Evolutionary conservation across 2,329 filamentous ascomycete species (phyloP).

Genomic region (Aspergillus fijiensis): DNA sequence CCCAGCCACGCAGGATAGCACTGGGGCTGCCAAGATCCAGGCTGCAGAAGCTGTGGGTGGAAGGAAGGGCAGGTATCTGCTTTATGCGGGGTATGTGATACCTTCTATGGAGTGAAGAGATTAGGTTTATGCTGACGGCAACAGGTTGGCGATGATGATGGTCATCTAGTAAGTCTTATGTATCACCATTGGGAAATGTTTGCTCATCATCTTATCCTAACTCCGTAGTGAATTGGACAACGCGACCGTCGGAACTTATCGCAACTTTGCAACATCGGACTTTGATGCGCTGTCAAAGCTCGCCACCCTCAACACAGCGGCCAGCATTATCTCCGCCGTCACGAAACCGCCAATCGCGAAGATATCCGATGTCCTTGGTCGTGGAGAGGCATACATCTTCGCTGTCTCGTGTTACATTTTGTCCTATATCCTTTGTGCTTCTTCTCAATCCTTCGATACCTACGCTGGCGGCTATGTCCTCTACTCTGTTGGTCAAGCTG

Average conservation of each 20-base stretch:
- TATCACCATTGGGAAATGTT: neutral
- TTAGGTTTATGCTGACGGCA: conserved; percentile 8
- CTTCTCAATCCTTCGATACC: conserved; percentile 34
- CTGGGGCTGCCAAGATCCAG: conserved; percentile 30
- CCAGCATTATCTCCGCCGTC: conserved; percentile 41
- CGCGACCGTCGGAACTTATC: conserved; percentile 40
- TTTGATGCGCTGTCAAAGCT: conserved; percentile 40
- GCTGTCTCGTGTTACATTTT: conserved; percentile 38
- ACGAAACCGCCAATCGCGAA: conserved; percentile 46
- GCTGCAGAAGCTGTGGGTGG: conserved; percentile 30
- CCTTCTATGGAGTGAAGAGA: neutral
- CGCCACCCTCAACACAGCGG: conserved; percentile 38
- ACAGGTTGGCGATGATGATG: conserved; percentile 33
- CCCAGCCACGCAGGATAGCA: conserved; percentile 11
- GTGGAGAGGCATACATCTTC: conserved; percentile 40
- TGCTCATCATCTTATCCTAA: neutral
- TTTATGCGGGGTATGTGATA: conserved; percentile 27
- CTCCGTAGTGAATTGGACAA: conserved; percentile 37
- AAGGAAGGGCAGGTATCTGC: conserved; percentile 31
- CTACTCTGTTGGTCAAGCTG: conserved; percentile 40
- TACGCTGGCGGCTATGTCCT: conserved; percentile 42
- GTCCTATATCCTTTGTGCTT: conserved; percentile 41
- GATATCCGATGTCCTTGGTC: conserved; percentile 44
- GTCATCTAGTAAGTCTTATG: conserved; percentile 27
- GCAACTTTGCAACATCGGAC: conserved; percentile 43